Evolutionary conservation across 2,329 filamentous ascomycete species (phyloP).

Genomic region (Cladobotryum mycophilum): DNA sequence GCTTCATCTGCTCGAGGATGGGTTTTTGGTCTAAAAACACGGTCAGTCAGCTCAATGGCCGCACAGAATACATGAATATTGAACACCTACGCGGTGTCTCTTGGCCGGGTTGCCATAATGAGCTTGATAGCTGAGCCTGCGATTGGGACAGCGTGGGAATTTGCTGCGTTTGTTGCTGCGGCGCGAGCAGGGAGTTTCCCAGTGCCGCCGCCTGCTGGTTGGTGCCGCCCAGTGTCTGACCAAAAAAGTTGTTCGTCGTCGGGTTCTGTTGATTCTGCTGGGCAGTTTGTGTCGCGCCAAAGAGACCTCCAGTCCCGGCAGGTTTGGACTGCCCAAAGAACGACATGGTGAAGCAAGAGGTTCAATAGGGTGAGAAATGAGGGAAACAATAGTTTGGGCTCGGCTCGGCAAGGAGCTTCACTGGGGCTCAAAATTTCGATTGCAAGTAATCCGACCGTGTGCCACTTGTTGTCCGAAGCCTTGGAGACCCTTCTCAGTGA

Average conservation of each 20-base stretch:
- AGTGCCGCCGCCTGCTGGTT: conserved; percentile 33
- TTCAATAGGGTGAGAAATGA: neutral
- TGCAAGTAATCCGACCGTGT: too few species aligned
- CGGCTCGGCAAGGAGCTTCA: conserved; percentile 11
- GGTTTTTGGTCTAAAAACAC: conserved; percentile 53
- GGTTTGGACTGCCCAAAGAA: conserved; percentile 37
- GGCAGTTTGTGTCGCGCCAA: conserved; percentile 32
- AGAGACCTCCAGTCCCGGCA: conserved; percentile 26
- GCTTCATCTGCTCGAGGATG: conserved; percentile 65
- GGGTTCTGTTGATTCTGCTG: conserved; percentile 25
- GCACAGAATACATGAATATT: neutral
- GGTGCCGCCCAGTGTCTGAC: conserved; percentile 21
- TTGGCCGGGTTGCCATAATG: conserved; percentile 48
- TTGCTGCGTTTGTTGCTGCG: conserved; percentile 36
- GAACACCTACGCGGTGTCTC: conserved; percentile 41
- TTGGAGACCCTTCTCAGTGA: too few species aligned
- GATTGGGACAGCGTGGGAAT: conserved; percentile 38
- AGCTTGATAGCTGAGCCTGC: conserved; percentile 42
- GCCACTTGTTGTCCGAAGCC: too few species aligned
- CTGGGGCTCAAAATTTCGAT: too few species aligned
- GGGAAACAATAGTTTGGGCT: conserved; percentile 10
- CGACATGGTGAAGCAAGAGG: conserved; percentile 21
- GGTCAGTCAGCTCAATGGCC: neutral
- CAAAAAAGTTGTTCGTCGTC: conserved; percentile 20
- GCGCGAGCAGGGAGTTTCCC: conserved; percentile 26